Evolutionary conservation across 2,329 filamentous ascomycete genomes (phyloP).

Genomic region (Fusarium haematococcum): DNA sequence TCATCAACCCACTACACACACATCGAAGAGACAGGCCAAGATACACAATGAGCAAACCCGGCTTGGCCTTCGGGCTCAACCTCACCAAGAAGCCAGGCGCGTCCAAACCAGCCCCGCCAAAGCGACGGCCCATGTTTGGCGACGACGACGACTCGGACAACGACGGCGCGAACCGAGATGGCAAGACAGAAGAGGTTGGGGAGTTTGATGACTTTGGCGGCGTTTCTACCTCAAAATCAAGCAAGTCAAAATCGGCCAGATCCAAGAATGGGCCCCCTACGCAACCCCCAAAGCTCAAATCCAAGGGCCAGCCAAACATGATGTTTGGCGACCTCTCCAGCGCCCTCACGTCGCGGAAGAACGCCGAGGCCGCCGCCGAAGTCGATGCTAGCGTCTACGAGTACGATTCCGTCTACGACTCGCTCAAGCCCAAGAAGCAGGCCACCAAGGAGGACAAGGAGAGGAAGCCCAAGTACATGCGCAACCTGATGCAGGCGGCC

Average conservation of each 20-base stretch:
- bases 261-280: constrained; percentile 48
- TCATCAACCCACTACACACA: background rate
- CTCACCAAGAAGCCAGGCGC: constrained; percentile 67
- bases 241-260: constrained; percentile 48
- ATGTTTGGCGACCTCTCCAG: constrained; percentile 76
- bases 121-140: constrained; percentile 69
- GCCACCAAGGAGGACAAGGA: constrained; percentile 65
- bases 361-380: constrained; percentile 73
- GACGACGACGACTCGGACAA: constrained; percentile 67
- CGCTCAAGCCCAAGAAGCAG: constrained; percentile 75
- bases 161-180: constrained; percentile 52
- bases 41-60: constrained; percentile 60
- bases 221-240: constrained; percentile 36
- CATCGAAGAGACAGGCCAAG: background rate
- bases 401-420: constrained; percentile 86
- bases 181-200: constrained; percentile 69
- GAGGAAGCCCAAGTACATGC: constrained; percentile 83
- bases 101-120: constrained; percentile 62
- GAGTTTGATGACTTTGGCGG: constrained; percentile 66
- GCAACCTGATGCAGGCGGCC: constrained; percentile 77
- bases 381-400: constrained; percentile 84
- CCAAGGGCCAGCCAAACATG: constrained; percentile 55
- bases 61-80: constrained; percentile 68
- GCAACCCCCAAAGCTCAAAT: constrained; percentile 58
- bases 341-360: constrained; percentile 70